Evolutionary conservation across 1,284 basidiomycete species (phyloP), one percentile per base, ranked within the genome.

Genomic region (Naganishia sp.): DNA sequence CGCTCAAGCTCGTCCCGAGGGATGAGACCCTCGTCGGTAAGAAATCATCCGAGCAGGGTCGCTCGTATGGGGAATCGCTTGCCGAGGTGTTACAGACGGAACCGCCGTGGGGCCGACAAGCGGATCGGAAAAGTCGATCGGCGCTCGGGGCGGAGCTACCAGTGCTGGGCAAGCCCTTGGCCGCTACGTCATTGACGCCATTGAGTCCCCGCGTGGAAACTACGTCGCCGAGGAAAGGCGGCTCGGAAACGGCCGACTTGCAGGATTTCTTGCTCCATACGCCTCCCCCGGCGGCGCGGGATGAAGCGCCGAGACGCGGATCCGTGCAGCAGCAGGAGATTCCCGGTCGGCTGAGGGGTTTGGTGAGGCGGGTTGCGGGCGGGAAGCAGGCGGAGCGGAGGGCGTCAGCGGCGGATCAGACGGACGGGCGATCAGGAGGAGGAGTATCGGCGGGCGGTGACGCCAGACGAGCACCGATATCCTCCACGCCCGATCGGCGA

Each of bases 181-280:
- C 7, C 4, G 17, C 49, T 6, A 42, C 49, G n/a, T 23, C 41
- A 3, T 47, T n/a, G 1, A 18, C 32, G 3, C 41, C n/a, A 11
- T 42, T 46, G 21, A 42, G 58, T 32, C 65, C 45, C 3, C n/a
- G 54, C n/a, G 52, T 45, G 17, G 45, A 50, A 39, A 41, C 6
- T 9, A 23, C 11, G 6, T 13, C 57, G 31, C 31, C 57, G 25
- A 28, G 35, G 35, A 54, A 39, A 6, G 18, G 35, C 2, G 47
- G 57, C 18, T 61, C 57, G 21, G 56, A 58, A 23, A 61, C 57
- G 47, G 31, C 32, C 7, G 78, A 79, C 28, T 67, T 79, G 39
- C 75, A 75, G 0, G 74, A 75, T 45, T 79, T 79, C 58, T 70
- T 79, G 54, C 70, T 70, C 21, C 69, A 67, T 11, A 74, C 73